Percentiles rank a stretch among this genome's conserved stretches.
phyloP scores from a whole-genome alignment of 306 rosid species.

The Gynostemma pentaphyllum region DNA sequence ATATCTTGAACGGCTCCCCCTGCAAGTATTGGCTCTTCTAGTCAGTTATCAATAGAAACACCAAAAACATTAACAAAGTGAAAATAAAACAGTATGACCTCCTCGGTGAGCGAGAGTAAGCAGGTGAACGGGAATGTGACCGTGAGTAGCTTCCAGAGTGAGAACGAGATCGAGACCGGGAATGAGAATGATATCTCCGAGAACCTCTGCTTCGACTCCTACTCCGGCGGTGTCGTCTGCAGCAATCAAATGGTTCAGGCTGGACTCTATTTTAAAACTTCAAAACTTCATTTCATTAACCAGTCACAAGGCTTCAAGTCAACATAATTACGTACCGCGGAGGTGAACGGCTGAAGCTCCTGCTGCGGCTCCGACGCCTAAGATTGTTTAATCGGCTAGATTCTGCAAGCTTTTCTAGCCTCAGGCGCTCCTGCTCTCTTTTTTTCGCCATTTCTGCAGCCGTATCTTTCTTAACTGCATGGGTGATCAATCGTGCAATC shows the following conservation, averaged over 20 bases:
- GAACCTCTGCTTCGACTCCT: conserved; percentile 81
- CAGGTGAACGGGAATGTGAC: conserved; percentile 29
- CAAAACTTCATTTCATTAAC: background rate
- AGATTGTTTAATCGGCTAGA: conserved; percentile 68
- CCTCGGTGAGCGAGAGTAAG: conserved; percentile 65
- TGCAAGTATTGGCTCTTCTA: no score
- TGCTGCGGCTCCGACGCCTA: conserved; percentile 57
- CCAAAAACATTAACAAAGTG: background rate
- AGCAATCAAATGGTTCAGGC: background rate
- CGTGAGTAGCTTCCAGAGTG: conserved; percentile 25
- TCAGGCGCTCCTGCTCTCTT: conserved; percentile 83
- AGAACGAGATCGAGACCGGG: conserved; percentile 46
- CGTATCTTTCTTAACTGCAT: conserved; percentile 86
- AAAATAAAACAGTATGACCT: conserved; percentile 33
- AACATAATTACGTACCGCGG: conserved; percentile 41
- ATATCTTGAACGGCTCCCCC: no score
- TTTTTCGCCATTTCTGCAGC: conserved; percentile 90
- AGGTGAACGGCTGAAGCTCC: conserved; percentile 83
- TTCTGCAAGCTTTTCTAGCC: conserved; percentile 92
- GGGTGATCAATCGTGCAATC: conserved; percentile 4
- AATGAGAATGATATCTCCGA: conserved; percentile 35
- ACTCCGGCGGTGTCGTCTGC: conserved; percentile 63
- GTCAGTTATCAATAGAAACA: no score
- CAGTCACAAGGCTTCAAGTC: no score
- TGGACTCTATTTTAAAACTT: background rate